A percentile compares a stretch with the other conserved stretches of the same genome.
Conservation (phyloP, 2,329 filamentous ascomycete species). For the Cryphonectria carpinicola region DNA sequence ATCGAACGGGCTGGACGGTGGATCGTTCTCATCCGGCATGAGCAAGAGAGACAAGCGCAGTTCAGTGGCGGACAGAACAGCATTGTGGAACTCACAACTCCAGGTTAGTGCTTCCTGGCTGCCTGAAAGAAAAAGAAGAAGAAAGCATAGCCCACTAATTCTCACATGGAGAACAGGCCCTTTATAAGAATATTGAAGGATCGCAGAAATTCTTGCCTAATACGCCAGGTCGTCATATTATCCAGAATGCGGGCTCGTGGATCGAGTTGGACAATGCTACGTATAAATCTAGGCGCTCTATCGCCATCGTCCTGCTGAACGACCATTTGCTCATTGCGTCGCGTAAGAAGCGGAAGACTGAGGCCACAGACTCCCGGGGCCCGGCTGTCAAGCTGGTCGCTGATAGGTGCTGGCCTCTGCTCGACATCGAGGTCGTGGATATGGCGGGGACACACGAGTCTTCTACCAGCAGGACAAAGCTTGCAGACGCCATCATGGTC, state of each 20-base stretch:
- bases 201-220: slow-evolving; percentile 97
- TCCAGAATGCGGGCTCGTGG: slow-evolving; percentile 92
- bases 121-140: too few species aligned
- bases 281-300: slow-evolving; percentile 87
- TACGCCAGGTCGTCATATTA: slow-evolving; percentile 86
- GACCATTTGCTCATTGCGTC: slow-evolving; percentile 92
- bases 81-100: slow-evolving; percentile 71
- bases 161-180: slow-evolving; percentile 49
- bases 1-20: slow-evolving; percentile 51
- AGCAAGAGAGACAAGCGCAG: slow-evolving; percentile 83
- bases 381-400: slow-evolving; percentile 80
- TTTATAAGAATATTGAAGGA: slow-evolving; percentile 97
- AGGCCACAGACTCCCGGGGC: slow-evolving; percentile 60
- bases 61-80: slow-evolving; percentile 75
- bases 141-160: not conserved
- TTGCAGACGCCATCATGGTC: slow-evolving; percentile 87
- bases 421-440: slow-evolving; percentile 92
- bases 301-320: slow-evolving; percentile 91
- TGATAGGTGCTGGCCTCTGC: slow-evolving; percentile 89
- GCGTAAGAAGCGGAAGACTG: slow-evolving; percentile 87
- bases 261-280: slow-evolving; percentile 96
- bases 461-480: slow-evolving; percentile 61
- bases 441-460: slow-evolving; percentile 70
- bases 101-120: slow-evolving; percentile 44
- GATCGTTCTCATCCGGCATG: slow-evolving; percentile 55